These are phyloP conservation scores for Centrapalus pauciflorus DNA, from an alignment of 129 eudicot species.

Conservation along the genomic window DNA sequence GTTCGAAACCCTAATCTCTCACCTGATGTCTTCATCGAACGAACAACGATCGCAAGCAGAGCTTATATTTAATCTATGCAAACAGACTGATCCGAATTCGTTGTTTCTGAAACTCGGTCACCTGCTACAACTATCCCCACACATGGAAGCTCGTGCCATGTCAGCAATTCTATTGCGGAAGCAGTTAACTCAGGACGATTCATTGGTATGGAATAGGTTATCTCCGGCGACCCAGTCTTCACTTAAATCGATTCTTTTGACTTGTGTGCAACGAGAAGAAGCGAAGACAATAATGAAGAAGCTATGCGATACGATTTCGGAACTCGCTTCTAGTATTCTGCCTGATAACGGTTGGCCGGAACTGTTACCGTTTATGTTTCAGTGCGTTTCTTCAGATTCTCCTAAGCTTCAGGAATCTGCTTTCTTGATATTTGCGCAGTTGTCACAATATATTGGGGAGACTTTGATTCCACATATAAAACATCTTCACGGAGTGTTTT, in stretches of 20 bases:
- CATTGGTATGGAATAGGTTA: conserved; percentile 68
- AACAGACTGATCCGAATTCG: conserved; percentile 79
- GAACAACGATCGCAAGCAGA: conserved; percentile 97
- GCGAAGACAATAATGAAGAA: conserved; percentile 67
- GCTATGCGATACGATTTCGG: conserved; percentile 88
- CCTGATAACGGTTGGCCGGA: conserved; percentile 89
- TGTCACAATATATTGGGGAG: conserved; percentile 89
- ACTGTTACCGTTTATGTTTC: conserved; percentile 87
- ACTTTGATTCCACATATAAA: conserved; percentile 55
- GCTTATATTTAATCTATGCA: conserved; percentile 65
- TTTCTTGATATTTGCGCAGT: conserved; percentile 73
- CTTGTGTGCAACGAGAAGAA: conserved; percentile 63
- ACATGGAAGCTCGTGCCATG: conserved; percentile 85
- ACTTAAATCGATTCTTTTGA: conserved; percentile 49
- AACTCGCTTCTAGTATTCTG: conserved; percentile 72
- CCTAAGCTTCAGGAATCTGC: conserved; percentile 75
- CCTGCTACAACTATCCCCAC: conserved; percentile 62
- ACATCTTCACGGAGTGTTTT: conserved; percentile 67
- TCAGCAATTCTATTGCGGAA: conserved; percentile 79
- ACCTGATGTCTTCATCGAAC: conserved; percentile 85
- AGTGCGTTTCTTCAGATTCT: conserved; percentile 67
- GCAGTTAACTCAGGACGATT: conserved; percentile 72
- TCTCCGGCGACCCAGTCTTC: conserved; percentile 51
- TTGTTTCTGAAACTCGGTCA: conserved; percentile 67
- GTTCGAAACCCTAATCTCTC: conserved; percentile 87